Percentiles rank a stretch among this genome's conserved stretches.
phyloP scores from a whole-genome alignment of 305 asterid species.

The Fraxinus velutina region DNA sequence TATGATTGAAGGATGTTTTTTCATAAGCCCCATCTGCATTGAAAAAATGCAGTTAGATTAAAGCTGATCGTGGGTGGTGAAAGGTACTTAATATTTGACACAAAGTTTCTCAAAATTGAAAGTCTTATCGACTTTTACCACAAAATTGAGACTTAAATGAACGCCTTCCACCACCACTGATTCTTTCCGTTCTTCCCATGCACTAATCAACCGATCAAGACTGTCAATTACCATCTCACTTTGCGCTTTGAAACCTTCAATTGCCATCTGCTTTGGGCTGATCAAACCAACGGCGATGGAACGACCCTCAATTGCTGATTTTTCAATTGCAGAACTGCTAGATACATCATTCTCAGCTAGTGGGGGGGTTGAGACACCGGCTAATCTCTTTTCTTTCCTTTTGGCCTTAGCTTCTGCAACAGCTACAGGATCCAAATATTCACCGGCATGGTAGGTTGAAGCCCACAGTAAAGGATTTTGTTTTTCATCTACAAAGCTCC shows the following conservation, averaged over 20 bases:
- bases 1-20: constrained; percentile 91
- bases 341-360: constrained; percentile 37
- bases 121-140: constrained; percentile 47
- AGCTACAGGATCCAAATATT: constrained; percentile 82
- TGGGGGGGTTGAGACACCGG: constrained; percentile 47
- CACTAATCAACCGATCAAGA: constrained; percentile 90
- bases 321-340: constrained; percentile 33
- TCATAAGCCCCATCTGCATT: constrained; percentile 98
- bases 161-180: constrained; percentile 99
- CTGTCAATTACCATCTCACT: constrained; percentile 99
- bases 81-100: constrained; percentile 2
- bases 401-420: constrained; percentile 87
- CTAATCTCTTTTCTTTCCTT: constrained; percentile 71
- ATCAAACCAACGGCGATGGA: constrained; percentile 47
- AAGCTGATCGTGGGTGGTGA: background rate
- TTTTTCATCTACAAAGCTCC: constrained; percentile 90
- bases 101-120: constrained; percentile 9
- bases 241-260: constrained; percentile 97
- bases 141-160: constrained; percentile 96
- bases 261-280: constrained; percentile 87
- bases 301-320: constrained; percentile 40
- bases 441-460: constrained; percentile 98
- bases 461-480: constrained; percentile 97
- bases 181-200: constrained; percentile 95
- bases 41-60: constrained; percentile 14